Conservation (phyloP, 169 alveolate genomes). For the Plasmodium inui region DNA sequence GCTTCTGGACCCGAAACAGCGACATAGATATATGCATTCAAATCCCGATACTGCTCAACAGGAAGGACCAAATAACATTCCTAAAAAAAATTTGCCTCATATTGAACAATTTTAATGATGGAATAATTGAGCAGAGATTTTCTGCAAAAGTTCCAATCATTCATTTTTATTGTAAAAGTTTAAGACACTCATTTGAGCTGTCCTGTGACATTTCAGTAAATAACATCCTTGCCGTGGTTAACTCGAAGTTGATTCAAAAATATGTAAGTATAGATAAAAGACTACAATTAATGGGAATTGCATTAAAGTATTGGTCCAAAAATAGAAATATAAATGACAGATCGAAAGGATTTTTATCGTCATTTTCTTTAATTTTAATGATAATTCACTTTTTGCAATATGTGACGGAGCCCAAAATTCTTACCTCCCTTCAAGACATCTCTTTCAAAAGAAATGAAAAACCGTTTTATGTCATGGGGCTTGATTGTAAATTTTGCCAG, state of each 20-base stretch:
- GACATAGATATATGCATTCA: slow-evolving; percentile 86
- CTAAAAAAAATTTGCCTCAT: slow-evolving; percentile 80
- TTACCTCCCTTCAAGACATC: slow-evolving; percentile 86
- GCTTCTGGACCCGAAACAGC: slow-evolving; percentile 86
- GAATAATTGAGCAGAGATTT: slow-evolving; percentile 83
- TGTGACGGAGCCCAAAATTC: slow-evolving; percentile 81
- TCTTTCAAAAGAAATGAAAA: slow-evolving; percentile 82
- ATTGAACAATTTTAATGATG: slow-evolving; percentile 78
- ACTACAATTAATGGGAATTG: slow-evolving; percentile 82
- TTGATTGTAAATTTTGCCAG: slow-evolving; percentile 83
- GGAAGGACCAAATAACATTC: slow-evolving; percentile 81
- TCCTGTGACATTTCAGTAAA: slow-evolving; percentile 86
- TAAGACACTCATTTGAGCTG: slow-evolving; percentile 40
- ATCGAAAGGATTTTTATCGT: slow-evolving; percentile 85
- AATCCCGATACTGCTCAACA: slow-evolving; percentile 80
- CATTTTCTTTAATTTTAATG: slow-evolving; percentile 87
- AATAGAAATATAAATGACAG: slow-evolving; percentile 84
- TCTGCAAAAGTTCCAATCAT: slow-evolving; percentile 87
- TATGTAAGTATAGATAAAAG: slow-evolving; percentile 86
- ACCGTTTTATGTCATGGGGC: slow-evolving; percentile 84
- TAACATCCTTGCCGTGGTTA: slow-evolving; percentile 84
- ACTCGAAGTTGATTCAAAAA: slow-evolving; percentile 83
- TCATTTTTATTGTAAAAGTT: slow-evolving; percentile 78
- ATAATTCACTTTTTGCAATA: slow-evolving; percentile 86
- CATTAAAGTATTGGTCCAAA: slow-evolving; percentile 87